Evolutionary conservation across 2,329 filamentous ascomycete genomes (phyloP).

Genomic region (Trichoderma simmonsii): DNA sequence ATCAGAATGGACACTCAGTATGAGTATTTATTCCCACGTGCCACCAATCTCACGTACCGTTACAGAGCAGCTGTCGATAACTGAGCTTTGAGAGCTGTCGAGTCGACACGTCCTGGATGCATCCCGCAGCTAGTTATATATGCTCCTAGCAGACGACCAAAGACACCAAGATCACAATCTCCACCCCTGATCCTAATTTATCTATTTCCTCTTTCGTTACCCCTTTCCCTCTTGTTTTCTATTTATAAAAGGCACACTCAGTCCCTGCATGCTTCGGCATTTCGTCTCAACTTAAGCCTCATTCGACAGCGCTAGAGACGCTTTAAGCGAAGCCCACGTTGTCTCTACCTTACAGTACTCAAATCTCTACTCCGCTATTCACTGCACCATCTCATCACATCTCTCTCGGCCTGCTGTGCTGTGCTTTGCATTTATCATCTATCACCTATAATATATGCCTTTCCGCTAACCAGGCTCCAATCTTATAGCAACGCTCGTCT

Average conservation of each 20-base stretch:
- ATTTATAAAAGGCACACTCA: constrained; percentile 3
- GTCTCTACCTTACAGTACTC: not conserved
- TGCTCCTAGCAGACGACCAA: not conserved
- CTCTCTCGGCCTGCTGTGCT: not conserved
- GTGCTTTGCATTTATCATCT: not conserved
- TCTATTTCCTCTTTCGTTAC: constrained; percentile 4
- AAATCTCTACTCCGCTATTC: not conserved
- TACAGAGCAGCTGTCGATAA: not conserved
- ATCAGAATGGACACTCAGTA: not conserved
- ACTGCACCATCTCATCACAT: not conserved
- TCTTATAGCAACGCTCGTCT: constrained; percentile 56
- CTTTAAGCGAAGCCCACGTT: not conserved
- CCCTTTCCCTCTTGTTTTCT: constrained; percentile 4
- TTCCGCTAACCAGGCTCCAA: not conserved
- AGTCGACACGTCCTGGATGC: not conserved
- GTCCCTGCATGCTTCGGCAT: constrained; percentile 6
- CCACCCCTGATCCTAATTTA: constrained; percentile 6
- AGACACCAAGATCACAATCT: not conserved
- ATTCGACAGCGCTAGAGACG: not conserved
- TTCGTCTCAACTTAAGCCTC: constrained; percentile 4
- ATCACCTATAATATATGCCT: not conserved
- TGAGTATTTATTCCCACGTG: not conserved
- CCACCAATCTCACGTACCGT: not conserved
- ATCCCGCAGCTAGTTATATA: not conserved
- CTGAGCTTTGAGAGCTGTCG: not conserved